Conservation (phyloP, 768 basidiomycete species). For the Lentinula aciculospora region DNA sequence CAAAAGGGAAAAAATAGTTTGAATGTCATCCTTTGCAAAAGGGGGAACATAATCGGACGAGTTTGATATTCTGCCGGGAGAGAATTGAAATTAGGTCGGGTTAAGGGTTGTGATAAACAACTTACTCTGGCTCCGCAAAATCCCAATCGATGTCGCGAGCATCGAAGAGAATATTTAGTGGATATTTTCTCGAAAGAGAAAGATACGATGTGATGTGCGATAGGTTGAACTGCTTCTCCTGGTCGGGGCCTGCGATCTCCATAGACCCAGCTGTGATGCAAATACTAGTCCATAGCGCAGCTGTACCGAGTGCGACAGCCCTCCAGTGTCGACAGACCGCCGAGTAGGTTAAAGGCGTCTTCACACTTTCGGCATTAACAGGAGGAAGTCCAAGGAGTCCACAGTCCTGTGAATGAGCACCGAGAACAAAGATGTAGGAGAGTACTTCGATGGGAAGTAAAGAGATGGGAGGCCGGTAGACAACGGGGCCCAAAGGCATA, state of each 20-base stretch:
- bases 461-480: slow-evolving; percentile 23
- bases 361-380: slow-evolving; percentile 35
- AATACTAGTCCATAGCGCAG: slow-evolving; percentile 51
- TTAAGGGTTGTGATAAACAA: neutral
- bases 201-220: slow-evolving; percentile 36
- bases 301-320: slow-evolving; percentile 38
- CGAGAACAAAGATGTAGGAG: slow-evolving; percentile 48
- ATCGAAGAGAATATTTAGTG: slow-evolving; percentile 53
- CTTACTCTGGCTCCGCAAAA: slow-evolving; percentile 46
- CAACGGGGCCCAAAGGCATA: neutral
- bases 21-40: slow-evolving; percentile 41
- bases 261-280: slow-evolving; percentile 32
- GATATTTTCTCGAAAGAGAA: slow-evolving; percentile 38
- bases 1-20: slow-evolving; percentile 37
- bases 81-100: neutral
- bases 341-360: slow-evolving; percentile 39
- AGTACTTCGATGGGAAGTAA: slow-evolving; percentile 52
- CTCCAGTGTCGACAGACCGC: slow-evolving; percentile 51
- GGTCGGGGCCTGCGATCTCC: slow-evolving; percentile 18
- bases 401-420: slow-evolving; percentile 26
- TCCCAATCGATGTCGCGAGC: slow-evolving; percentile 56
- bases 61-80: slow-evolving; percentile 19
- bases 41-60: slow-evolving; percentile 7
- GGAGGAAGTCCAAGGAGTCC: slow-evolving; percentile 20
- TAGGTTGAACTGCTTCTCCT: slow-evolving; percentile 21